Base-by-base conservation (phyloP, 768 basidiomycete genomes). In the Suillus cothurnatus region DNA sequence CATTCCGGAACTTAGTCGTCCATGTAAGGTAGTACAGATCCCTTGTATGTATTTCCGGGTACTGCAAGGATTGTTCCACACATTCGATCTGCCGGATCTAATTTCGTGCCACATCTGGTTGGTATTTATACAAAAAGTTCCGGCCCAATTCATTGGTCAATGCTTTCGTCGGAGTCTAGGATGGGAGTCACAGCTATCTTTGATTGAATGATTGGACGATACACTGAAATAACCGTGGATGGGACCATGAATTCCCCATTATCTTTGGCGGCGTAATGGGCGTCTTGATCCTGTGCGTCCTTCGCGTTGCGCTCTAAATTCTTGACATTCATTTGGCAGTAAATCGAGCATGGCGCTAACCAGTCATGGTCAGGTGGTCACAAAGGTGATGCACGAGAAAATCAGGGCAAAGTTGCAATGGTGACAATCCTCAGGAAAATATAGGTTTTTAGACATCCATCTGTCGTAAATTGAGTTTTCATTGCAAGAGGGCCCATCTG, bases 61-160 rank as follows among this genome's bases (percentile, higher is more conserved):
- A 76, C 77, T 72, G 76, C 72, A 70, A 78, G 75, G 75, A 66
- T 60, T 65, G 65, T 56, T 64, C 59, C 71, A 69, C 66, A 64
- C 64, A 67, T 62, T 69, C 56, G 61, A 57, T 61, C 53, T 67
- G 67, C 68, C 76, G 70, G 71, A 77, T 76, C 76, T 78, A 64
- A 73, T 56, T 49, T 59, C 57, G 23, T 15, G 49, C 39, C 68
- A 68, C 39, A 41, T 41, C 56, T 55, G 34, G 61, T 56, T 63
- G 39, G 38, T 21, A 14, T 59, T 55, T 59, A 59, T 59, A 59
- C 39, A 12, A 28, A 57, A 19, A 14, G 28, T 26, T 47, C 34
- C 62, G 64, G 32, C 5, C 64, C 52, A 41, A 52, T 59, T 59
- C 39, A 41, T 59, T 59, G 26, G 58, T 59, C 58, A 59, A 14